These are phyloP conservation scores for Pelargonium myrrhifolium DNA, from an alignment of 441 rosid genomes.

Conservation along the genomic window DNA sequence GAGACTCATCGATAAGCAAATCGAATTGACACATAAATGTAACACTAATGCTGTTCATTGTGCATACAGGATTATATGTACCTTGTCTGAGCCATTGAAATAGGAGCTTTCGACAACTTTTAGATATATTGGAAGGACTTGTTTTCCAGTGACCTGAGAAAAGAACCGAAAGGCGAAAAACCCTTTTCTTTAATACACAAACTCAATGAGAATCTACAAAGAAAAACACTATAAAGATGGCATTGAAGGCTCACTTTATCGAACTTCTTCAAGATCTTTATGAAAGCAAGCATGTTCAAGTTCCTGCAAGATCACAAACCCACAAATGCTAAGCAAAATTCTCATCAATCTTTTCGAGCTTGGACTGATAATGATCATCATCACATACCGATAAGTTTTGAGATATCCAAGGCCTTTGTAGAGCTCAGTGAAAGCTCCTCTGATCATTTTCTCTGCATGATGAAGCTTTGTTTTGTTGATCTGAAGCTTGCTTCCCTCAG, in stretches of 20 bases:
- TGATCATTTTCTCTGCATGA: slow-evolving; percentile 91
- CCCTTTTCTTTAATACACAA: slow-evolving; percentile 5
- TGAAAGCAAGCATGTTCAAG: slow-evolving; percentile 93
- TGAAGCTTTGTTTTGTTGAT: slow-evolving; percentile 71
- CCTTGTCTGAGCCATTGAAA: slow-evolving; percentile 91
- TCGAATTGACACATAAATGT: too few relatives aligned
- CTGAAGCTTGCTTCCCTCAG: slow-evolving; percentile 45
- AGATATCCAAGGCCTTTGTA: slow-evolving; percentile 85
- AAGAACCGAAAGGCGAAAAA: slow-evolving; percentile 5
- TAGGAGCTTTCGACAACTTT: slow-evolving; percentile 91
- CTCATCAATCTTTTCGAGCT: too few relatives aligned
- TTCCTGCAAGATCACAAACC: slow-evolving; percentile 39
- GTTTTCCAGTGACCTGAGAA: slow-evolving; percentile 70
- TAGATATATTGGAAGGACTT: slow-evolving; percentile 79
- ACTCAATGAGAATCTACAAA: too few relatives aligned
- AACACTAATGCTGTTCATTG: too few relatives aligned
- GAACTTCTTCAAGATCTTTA: slow-evolving; percentile 88
- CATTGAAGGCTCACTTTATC: slow-evolving; percentile 51
- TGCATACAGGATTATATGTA: slow-evolving; percentile 29
- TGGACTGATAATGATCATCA: too few relatives aligned
- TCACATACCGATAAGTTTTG: slow-evolving; percentile 62
- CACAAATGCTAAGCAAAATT: not conserved
- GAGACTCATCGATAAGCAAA: slow-evolving; percentile 2
- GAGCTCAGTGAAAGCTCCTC: slow-evolving; percentile 75
- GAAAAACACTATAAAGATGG: too few relatives aligned